A percentile compares a stretch with the other conserved stretches of the same genome.
Conservation (phyloP, 2,329 filamentous ascomycete genomes). For the Thelonectria rubi region DNA sequence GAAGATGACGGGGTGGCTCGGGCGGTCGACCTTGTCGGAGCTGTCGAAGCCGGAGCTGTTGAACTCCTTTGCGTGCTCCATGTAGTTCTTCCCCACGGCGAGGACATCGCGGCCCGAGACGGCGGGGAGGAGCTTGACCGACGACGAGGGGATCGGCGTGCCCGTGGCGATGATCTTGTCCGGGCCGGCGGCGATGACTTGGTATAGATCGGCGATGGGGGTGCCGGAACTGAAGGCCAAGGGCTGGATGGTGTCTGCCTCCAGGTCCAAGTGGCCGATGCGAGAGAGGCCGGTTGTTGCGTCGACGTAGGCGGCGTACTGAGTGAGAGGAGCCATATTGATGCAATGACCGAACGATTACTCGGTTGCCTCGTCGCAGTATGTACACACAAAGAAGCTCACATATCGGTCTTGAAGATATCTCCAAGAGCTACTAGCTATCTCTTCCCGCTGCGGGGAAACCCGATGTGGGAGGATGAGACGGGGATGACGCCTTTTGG, state of each 20-base stretch:
- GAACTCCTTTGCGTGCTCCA: constrained; percentile 66
- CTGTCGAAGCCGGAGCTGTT: constrained; percentile 63
- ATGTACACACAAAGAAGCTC: too few species aligned
- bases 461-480: not conserved
- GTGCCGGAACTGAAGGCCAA: constrained; percentile 58
- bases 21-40: constrained; percentile 61
- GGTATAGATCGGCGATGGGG: constrained; percentile 56
- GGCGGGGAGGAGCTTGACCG: constrained; percentile 56
- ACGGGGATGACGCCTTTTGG: constrained; percentile 10
- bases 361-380: too few species aligned
- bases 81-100: constrained; percentile 66
- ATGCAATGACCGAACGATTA: too few species aligned
- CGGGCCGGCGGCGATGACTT: constrained; percentile 59
- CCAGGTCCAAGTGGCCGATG: constrained; percentile 26
- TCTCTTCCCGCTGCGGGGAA: constrained; percentile 6
- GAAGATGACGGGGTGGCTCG: constrained; percentile 64
- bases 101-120: constrained; percentile 61
- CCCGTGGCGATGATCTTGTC: constrained; percentile 47
- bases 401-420: not conserved
- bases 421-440: not conserved
- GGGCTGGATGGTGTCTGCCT: constrained; percentile 47
- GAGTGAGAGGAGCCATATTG: constrained; percentile 4
- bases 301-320: constrained; percentile 29
- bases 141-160: constrained; percentile 37
- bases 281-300: constrained; percentile 20